A percentile compares a stretch with the other conserved stretches of the same genome.
These are phyloP conservation scores for Staphylotrichum longicolle DNA, from an alignment of 495 filamentous ascomycete genomes.

Conservation along the genomic window DNA sequence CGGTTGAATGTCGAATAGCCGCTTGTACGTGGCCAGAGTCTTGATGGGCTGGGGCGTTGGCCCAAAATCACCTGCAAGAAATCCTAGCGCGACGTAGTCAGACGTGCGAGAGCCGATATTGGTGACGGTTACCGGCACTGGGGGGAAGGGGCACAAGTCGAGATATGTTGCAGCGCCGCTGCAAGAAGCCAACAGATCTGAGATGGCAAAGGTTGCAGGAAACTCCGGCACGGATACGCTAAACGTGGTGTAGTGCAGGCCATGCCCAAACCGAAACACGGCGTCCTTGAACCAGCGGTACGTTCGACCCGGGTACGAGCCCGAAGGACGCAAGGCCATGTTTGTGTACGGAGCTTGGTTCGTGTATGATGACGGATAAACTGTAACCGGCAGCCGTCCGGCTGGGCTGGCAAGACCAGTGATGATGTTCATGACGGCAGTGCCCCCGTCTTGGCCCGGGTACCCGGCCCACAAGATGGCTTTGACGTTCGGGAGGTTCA, in stretches of 20 bases:
- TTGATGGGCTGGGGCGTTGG: constrained; percentile 63
- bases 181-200: constrained; percentile 30
- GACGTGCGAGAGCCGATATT: constrained; percentile 57
- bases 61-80: constrained; percentile 53
- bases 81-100: constrained; percentile 60
- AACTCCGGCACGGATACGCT: constrained; percentile 39
- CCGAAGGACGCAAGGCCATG: constrained; percentile 39
- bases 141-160: constrained; percentile 48
- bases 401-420: constrained; percentile 53
- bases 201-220: constrained; percentile 31
- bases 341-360: constrained; percentile 40
- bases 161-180: constrained; percentile 47
- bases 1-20: constrained; percentile 47
- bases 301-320: constrained; percentile 40
- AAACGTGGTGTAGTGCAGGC: constrained; percentile 50
- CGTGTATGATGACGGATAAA: constrained; percentile 45
- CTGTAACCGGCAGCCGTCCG: constrained; percentile 60
- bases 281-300: constrained; percentile 46
- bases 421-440: constrained; percentile 51
- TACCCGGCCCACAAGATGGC: constrained; percentile 54
- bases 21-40: constrained; percentile 58
- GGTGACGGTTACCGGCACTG: constrained; percentile 34
- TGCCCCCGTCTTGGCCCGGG: constrained; percentile 57
- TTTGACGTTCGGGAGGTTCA: constrained; percentile 49
- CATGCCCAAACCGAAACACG: constrained; percentile 50